A percentile compares a stretch with the other conserved stretches of the same genome.
These are phyloP conservation scores for Penicillium sp. DNA, from an alignment of 2,329 filamentous ascomycete species.

Conservation along the genomic window DNA sequence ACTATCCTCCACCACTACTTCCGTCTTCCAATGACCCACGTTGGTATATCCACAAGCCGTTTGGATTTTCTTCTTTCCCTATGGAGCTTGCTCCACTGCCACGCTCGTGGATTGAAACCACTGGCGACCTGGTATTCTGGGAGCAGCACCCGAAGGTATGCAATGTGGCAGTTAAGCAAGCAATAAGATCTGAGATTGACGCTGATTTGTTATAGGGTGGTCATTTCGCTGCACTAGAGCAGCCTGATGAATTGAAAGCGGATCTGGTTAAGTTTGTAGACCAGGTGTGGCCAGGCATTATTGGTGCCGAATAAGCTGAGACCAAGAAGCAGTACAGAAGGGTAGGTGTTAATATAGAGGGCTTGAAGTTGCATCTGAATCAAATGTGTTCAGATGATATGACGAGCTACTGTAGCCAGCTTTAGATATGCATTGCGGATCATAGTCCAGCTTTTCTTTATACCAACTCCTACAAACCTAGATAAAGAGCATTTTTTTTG, in stretches of 20 bases:
- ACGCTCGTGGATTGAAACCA: conserved; percentile 35
- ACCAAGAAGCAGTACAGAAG: background rate
- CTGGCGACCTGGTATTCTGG: conserved; percentile 40
- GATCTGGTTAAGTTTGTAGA: conserved; percentile 41
- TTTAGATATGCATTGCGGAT: no score
- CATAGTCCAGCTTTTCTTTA: no score
- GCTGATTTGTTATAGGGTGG: conserved; percentile 42
- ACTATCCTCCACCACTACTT: conserved; percentile 18
- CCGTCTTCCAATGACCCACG: conserved; percentile 20
- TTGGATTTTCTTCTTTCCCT: conserved; percentile 49
- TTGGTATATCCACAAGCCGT: conserved; percentile 43
- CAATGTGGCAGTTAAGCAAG: background rate
- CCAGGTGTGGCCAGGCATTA: conserved; percentile 27
- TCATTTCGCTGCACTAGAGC: conserved; percentile 53
- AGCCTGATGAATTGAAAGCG: conserved; percentile 43
- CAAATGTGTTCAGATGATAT: no score
- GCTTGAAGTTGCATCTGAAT: background rate
- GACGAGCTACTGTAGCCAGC: no score
- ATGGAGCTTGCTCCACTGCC: conserved; percentile 44
- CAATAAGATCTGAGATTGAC: background rate
- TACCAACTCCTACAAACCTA: no score
- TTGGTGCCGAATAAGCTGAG: background rate
- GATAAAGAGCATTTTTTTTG: no score
- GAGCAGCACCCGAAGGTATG: conserved; percentile 35
- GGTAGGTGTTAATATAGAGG: background rate